Evolutionary conservation across 495 filamentous ascomycete genomes (phyloP).

Genomic region (Hyaloscypha hepaticicola): DNA sequence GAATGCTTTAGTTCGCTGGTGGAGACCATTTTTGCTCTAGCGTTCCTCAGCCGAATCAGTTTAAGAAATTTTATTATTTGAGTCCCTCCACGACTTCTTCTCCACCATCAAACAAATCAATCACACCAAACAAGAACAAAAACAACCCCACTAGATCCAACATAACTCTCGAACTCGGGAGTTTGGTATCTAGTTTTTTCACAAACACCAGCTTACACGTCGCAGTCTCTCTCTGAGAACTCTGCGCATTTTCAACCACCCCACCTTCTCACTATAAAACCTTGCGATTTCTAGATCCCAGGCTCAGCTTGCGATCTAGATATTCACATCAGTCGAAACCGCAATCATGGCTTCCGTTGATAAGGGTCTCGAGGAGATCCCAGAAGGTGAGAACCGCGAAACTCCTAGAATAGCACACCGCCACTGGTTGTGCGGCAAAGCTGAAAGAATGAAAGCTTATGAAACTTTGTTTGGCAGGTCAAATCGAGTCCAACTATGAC

Average conservation of each 20-base stretch:
- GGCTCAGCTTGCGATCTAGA: constrained; percentile 73
- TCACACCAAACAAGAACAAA: constrained; percentile 15
- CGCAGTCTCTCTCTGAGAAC: constrained; percentile 30
- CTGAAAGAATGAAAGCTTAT: constrained; percentile 21
- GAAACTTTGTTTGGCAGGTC: constrained; percentile 55
- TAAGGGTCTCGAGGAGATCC: constrained; percentile 95
- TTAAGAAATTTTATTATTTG: background rate
- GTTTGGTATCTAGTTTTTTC: constrained; percentile 45
- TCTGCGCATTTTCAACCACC: constrained; percentile 31
- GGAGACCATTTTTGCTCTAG: background rate
- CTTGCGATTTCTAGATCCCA: constrained; percentile 52
- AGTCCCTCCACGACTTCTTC: constrained; percentile 10
- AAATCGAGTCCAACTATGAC: constrained; percentile 99
- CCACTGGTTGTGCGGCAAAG: constrained; percentile 13
- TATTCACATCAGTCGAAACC: constrained; percentile 47
- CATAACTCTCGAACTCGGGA: constrained; percentile 36
- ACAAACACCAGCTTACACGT: constrained; percentile 17
- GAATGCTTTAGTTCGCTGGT: background rate
- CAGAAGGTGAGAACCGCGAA: constrained; percentile 64
- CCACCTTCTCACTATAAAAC: constrained; percentile 44
- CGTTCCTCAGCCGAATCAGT: background rate
- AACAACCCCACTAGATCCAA: constrained; percentile 29
- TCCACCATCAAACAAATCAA: constrained; percentile 34
- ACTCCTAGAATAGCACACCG: constrained; percentile 23
- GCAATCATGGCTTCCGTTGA: constrained; percentile 93